Base-by-base conservation (phyloP, 768 basidiomycete genomes). In the Mycena venus region DNA sequence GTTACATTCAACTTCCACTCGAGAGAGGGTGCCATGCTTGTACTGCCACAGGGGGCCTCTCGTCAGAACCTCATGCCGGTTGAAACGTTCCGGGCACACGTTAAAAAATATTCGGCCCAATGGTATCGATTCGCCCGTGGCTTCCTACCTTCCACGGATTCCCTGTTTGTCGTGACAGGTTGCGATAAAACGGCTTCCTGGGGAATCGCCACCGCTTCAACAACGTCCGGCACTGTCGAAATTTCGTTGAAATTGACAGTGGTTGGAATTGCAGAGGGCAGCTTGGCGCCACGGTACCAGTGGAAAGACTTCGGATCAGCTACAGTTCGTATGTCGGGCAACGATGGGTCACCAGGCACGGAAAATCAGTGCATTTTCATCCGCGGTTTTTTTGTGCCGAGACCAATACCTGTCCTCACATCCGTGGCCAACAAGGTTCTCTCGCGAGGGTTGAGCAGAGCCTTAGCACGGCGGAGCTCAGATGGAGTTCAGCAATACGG, bases 361-460 rank as follows among this genome's bases (percentile, higher is more conserved):
- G 68, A 71, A 27, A 79, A 79, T 44, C 78, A 79, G 59, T 73
- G 75, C 51, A 63, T 76, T 25, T 79, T 79, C 42, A 68, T 78
- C 29, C 55, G 56, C 2, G 66, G 66, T 21, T 68, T 59, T 7
- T 44, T 55, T 11, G 66, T 68, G 40, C 66, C 66, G 3, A 56
- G 31, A 14, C 34, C 6, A 8, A 42, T 25, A 17, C 56, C 56
- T 14, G 4, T 59, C 6, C 42, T 68, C 4, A 56, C 36, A 4
- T 47, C 32, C 1, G 14, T 42, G 19, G 56, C 40, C n/a, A 29
- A 59, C 31, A 58, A 47, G 25, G 21, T 58, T 23, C 31, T 58
- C 19, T 36, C 3, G 21, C 56, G 56, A 36, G 56, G 56, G 21
- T 58, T 36, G 21, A 23, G 23, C 8, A 8, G 29, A n/a, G 56